Evolutionary conservation across 345 rosid genomes (phyloP).

Genomic region (Eucalyptus sp.): DNA sequence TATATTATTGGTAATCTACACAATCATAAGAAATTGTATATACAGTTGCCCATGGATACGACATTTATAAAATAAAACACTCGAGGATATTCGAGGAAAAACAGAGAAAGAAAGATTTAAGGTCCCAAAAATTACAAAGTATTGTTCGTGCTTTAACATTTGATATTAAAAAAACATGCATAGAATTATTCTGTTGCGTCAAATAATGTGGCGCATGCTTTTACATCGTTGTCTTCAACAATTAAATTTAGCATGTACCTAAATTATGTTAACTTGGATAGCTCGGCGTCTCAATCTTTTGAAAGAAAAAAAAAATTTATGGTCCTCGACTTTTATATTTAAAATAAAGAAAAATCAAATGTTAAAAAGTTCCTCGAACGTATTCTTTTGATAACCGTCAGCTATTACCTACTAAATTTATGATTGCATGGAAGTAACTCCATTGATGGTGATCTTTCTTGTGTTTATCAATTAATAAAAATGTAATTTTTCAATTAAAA

Average conservation of each 20-base stretch:
- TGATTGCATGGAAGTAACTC: neutral
- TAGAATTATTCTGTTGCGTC: too few species aligned
- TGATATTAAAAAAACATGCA: neutral
- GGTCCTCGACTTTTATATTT: neutral
- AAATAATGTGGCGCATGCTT: too few species aligned
- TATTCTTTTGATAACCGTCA: neutral
- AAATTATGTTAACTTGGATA: neutral
- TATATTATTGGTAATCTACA: neutral
- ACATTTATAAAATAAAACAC: neutral
- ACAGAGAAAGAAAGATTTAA: too few species aligned
- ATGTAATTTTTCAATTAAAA: too few species aligned
- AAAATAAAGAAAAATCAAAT: too few species aligned
- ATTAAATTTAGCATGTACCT: neutral
- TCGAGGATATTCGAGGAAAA: neutral
- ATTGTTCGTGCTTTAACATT: too few species aligned
- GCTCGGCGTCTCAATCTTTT: neutral
- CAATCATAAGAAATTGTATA: neutral
- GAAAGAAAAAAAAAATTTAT: too few species aligned
- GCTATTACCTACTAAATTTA: neutral
- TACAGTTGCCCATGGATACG: neutral
- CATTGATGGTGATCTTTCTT: neutral
- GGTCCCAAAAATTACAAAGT: neutral
- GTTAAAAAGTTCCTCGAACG: neutral
- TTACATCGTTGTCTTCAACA: neutral
- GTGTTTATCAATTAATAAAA: too few species aligned